These are phyloP conservation scores for Gymnopilus junonius DNA, from an alignment of 768 basidiomycete species.

Conservation along the genomic window DNA sequence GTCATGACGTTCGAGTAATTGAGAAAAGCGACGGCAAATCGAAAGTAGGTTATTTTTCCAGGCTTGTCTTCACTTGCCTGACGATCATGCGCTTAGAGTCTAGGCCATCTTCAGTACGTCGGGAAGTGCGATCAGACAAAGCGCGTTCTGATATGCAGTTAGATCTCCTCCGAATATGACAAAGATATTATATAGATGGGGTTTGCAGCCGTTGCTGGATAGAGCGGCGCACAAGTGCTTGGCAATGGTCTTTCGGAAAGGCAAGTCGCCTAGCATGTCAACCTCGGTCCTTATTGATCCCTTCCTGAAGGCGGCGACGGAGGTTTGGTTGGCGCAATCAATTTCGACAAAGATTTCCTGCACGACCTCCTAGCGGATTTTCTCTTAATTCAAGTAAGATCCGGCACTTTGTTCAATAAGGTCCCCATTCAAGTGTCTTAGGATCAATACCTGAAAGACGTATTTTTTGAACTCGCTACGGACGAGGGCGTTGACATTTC, in stretches of 20 bases:
- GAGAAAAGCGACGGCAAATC: conserved; percentile 40
- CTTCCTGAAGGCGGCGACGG: conserved; percentile 45
- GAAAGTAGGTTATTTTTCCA: not conserved
- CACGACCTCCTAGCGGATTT: conserved; percentile 40
- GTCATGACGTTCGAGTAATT: conserved; percentile 59
- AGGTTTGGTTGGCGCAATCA: conserved; percentile 45
- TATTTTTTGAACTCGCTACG: conserved; percentile 50
- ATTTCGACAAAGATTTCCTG: conserved; percentile 38
- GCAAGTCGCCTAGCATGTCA: not conserved
- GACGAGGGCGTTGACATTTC: conserved; percentile 51
- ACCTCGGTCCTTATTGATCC: not conserved
- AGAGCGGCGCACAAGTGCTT: conserved; percentile 38
- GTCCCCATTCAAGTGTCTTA: conserved; percentile 21
- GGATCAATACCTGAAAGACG: conserved; percentile 54
- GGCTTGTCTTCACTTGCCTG: not conserved
- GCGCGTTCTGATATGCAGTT: not conserved
- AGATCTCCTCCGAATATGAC: conserved; percentile 60
- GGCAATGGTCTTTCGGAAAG: conserved; percentile 26
- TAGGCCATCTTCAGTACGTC: conserved; percentile 12
- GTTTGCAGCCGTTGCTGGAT: conserved; percentile 46
- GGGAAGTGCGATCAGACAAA: not conserved
- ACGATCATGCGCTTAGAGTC: conserved; percentile 7
- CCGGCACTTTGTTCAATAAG: not conserved
- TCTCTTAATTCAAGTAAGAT: conserved; percentile 44
- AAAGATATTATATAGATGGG: conserved; percentile 58